A percentile compares a stretch with the other conserved stretches of the same genome.
These are phyloP conservation scores for Leishmania major DNA, from an alignment of 208 protist genomes.

Conservation along the genomic window DNA sequence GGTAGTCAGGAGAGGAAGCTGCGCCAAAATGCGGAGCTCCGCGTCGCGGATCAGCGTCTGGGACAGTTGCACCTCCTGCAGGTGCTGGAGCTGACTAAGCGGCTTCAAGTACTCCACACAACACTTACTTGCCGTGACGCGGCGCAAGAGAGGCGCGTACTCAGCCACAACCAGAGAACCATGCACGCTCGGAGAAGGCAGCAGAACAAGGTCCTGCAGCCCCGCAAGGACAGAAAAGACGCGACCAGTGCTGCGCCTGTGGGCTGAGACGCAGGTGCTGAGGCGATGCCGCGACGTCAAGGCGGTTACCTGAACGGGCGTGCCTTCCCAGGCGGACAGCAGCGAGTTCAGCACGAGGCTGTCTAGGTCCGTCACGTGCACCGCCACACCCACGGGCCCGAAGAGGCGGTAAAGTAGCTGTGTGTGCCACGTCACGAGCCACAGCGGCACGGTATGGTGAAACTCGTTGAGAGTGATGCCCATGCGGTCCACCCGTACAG, in stretches of 20 bases:
- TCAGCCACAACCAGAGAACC: conserved; percentile 30
- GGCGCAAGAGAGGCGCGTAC: conserved; percentile 29
- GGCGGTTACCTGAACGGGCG: conserved; percentile 11
- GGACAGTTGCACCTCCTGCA: conserved; percentile 35
- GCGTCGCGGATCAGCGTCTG: conserved; percentile 41
- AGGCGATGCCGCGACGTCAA: conserved; percentile 21
- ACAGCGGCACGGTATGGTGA: conserved; percentile 11
- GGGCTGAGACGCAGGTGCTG: conserved; percentile 10
- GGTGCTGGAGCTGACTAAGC: conserved; percentile 24
- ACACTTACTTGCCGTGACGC: conserved; percentile 25
- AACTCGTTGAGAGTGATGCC: conserved; percentile 20
- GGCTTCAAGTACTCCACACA: conserved; percentile 36
- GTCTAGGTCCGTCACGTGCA: conserved; percentile 19
- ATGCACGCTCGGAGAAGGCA: conserved; percentile 21
- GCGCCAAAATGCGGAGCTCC: conserved; percentile 40
- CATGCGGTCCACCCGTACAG: conserved; percentile 11
- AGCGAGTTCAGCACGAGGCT: conserved; percentile 15
- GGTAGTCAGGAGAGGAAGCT: conserved; percentile 35
- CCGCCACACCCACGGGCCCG: conserved; percentile 5
- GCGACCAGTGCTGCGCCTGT: conserved; percentile 14
- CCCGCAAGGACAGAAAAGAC: conserved; percentile 11
- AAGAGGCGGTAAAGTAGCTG: conserved; percentile 28
- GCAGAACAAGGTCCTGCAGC: conserved; percentile 28
- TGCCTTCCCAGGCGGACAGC: conserved; percentile 25
- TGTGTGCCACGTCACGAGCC: conserved; percentile 30